Conservation (phyloP, 2,329 filamentous ascomycete genomes). For the Hymenoscyphus linearis region DNA sequence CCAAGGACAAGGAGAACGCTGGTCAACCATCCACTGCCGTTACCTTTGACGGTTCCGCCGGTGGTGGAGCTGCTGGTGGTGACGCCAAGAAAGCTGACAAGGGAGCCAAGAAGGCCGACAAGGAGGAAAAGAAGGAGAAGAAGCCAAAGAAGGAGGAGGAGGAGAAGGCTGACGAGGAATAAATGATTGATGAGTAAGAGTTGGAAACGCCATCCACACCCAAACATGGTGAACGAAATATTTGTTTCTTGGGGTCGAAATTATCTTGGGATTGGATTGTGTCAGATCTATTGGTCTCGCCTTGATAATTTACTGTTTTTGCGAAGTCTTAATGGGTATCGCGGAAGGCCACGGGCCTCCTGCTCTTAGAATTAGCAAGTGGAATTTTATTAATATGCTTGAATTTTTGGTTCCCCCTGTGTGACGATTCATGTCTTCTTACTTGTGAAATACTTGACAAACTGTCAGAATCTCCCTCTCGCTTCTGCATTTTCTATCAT, state of each 20-base stretch:
- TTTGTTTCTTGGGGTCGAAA: not conserved
- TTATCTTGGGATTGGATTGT: not conserved
- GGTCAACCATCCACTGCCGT: slow-evolving; percentile 25
- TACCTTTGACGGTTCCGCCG: slow-evolving; percentile 13
- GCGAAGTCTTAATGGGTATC: not conserved
- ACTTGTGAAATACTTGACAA: not conserved
- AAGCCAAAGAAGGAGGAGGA: too few species aligned
- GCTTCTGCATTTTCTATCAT: too few species aligned
- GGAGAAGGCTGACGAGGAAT: not conserved
- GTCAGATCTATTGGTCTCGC: not conserved
- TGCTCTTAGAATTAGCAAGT: not conserved
- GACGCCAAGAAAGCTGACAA: not conserved
- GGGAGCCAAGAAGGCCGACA: not conserved
- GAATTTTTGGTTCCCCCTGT: not conserved
- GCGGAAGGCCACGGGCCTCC: not conserved
- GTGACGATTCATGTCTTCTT: not conserved
- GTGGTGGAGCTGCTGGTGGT: not conserved
- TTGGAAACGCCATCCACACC: not conserved
- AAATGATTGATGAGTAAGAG: not conserved
- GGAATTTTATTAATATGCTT: not conserved
- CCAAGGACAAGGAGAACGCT: slow-evolving; percentile 32
- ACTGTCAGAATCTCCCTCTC: not conserved
- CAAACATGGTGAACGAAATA: not conserved
- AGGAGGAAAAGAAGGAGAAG: too few species aligned
- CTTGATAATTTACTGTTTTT: not conserved